Conservation (phyloP, 192 early-diverging fungal genomes). For the Backusella tarrabulga region DNA sequence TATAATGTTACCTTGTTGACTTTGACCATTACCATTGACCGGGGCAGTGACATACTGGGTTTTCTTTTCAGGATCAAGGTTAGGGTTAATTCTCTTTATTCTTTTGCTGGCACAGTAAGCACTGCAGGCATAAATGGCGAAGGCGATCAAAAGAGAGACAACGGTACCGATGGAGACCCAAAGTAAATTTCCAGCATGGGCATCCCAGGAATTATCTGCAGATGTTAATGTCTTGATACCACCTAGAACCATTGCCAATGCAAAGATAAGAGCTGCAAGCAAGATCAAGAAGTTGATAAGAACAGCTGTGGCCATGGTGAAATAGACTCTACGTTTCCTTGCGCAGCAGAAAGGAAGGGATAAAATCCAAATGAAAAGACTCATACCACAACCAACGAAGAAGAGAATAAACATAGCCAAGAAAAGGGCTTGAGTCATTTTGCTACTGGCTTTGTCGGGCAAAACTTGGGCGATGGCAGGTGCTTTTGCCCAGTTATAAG, state of each 20-base stretch:
- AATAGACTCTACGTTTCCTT: not conserved
- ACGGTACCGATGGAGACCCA: conserved; percentile 18
- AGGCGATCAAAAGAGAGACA: not conserved
- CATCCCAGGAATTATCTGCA: conserved; percentile 13
- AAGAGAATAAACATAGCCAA: conserved; percentile 23
- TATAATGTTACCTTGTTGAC: not conserved
- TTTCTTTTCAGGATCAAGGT: not conserved
- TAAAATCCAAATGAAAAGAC: conserved; percentile 12
- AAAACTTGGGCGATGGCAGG: conserved; percentile 14
- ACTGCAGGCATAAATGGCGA: not conserved
- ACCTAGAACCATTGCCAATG: not conserved
- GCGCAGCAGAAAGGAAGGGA: conserved; percentile 18
- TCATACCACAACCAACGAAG: conserved; percentile 18
- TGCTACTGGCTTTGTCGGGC: not conserved
- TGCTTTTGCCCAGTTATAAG: conserved; percentile 26
- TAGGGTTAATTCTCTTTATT: not conserved
- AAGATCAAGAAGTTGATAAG: conserved; percentile 14
- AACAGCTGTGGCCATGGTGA: conserved; percentile 10
- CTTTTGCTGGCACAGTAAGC: not conserved
- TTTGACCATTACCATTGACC: not conserved
- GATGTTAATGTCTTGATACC: not conserved
- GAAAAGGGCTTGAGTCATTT: not conserved
- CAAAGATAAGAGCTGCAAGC: conserved; percentile 15
- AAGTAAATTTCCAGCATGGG: conserved; percentile 16
- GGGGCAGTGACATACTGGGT: not conserved